phyloP scores from a whole-genome alignment of 257 asterid species.

The Solanum corneliomulleri region DNA sequence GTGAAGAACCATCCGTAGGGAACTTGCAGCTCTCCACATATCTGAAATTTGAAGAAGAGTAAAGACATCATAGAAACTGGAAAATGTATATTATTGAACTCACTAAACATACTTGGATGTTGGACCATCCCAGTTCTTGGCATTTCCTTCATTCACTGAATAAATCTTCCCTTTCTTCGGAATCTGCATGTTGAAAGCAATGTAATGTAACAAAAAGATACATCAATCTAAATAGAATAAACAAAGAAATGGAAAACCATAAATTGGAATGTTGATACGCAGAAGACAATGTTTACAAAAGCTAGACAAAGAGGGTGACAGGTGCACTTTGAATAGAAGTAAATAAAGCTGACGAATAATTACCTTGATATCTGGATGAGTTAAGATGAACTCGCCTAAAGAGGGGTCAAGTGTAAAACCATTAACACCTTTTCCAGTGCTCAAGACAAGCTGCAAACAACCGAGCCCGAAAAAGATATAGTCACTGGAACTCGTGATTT shows the following conservation, averaged over 20 bases:
- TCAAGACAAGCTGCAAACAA: constrained; percentile 54
- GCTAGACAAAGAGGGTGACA: background rate
- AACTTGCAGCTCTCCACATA: constrained; percentile 81
- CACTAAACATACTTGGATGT: constrained; percentile 54
- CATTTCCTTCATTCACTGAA: constrained; percentile 95
- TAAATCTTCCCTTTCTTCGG: constrained; percentile 80
- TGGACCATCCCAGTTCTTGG: constrained; percentile 88
- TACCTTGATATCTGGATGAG: constrained; percentile 96
- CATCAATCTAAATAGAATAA: background rate
- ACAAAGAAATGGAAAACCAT: background rate
- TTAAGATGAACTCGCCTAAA: constrained; percentile 90
- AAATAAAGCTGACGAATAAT: background rate
- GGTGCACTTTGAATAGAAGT: background rate
- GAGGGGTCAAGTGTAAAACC: constrained; percentile 98
- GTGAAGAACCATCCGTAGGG: constrained; percentile 81
- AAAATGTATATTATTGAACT: background rate
- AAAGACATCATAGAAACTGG: background rate
- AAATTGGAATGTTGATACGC: background rate
- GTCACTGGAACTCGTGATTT: background rate
- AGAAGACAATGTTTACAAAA: background rate
- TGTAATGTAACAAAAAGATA: background rate
- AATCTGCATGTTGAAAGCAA: constrained; percentile 32
- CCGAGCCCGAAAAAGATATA: background rate
- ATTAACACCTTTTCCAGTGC: constrained; percentile 85
- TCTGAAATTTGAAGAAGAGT: constrained; percentile 25